These are phyloP conservation scores for Pontederia paniculata DNA, from an alignment of 176 grass and related monocot species.

Conservation along the genomic window DNA sequence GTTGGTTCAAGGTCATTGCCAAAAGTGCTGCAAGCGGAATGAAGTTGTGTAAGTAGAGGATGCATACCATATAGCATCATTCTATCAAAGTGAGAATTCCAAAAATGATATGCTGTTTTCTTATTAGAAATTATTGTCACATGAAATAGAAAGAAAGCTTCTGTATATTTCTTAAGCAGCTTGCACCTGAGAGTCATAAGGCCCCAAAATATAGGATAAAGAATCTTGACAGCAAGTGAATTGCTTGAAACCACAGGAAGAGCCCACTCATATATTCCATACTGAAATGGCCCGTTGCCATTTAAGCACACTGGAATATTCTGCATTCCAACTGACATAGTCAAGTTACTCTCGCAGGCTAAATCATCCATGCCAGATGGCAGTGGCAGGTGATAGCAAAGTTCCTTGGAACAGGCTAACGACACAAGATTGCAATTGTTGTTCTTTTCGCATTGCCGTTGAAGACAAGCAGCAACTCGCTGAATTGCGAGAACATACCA, in stretches of 20 bases:
- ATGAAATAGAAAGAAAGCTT: slow-evolving; percentile 1
- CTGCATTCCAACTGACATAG: slow-evolving; percentile 26
- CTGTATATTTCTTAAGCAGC: neutral
- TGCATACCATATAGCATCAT: neutral
- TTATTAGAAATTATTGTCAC: neutral
- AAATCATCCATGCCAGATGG: slow-evolving; percentile 27
- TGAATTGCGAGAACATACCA: slow-evolving; percentile 99
- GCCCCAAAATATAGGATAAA: slow-evolving; percentile 98
- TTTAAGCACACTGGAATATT: slow-evolving; percentile 49
- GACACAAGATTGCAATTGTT: slow-evolving; percentile 58
- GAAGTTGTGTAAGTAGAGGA: neutral
- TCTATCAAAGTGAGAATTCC: too few relatives aligned
- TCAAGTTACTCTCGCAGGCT: slow-evolving; percentile 36
- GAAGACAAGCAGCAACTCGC: slow-evolving; percentile 61
- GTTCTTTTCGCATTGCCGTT: slow-evolving; percentile 46
- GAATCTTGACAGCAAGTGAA: slow-evolving; percentile 75
- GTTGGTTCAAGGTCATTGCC: slow-evolving; percentile 91
- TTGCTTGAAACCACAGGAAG: slow-evolving; percentile 92
- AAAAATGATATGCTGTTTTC: too few relatives aligned
- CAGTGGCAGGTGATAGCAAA: slow-evolving; percentile 34
- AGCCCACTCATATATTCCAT: slow-evolving; percentile 72
- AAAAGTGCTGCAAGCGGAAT: slow-evolving; percentile 50
- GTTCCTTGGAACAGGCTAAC: slow-evolving; percentile 45
- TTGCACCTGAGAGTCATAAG: slow-evolving; percentile 93
- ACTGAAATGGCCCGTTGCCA: slow-evolving; percentile 48